phyloP scores from a whole-genome alignment of 2,329 filamentous ascomycete species.

The Fusarium metavorans region DNA sequence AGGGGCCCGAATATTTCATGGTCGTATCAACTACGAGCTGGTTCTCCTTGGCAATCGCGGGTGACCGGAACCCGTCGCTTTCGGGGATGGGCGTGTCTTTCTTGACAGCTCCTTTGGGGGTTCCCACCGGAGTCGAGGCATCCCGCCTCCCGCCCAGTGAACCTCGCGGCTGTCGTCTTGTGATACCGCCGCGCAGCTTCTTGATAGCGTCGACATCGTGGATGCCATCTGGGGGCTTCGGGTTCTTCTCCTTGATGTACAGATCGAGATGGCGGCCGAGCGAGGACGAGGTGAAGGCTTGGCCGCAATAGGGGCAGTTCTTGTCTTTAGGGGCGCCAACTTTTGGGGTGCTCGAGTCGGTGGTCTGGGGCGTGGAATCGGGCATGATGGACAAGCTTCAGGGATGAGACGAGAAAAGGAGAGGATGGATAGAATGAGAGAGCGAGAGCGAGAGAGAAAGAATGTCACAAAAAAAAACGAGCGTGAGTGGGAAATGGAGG shows the following conservation, averaged over 20 bases:
- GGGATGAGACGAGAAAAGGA: slow-evolving; percentile 2
- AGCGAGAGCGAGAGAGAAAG: slow-evolving; percentile 1
- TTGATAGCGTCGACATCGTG: slow-evolving; percentile 92
- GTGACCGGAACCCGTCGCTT: slow-evolving; percentile 51
- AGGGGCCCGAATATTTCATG: slow-evolving; percentile 64
- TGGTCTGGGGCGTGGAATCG: slow-evolving; percentile 48
- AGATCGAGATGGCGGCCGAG: slow-evolving; percentile 93
- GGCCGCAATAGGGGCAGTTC: slow-evolving; percentile 87
- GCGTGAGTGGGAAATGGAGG: slow-evolving; percentile 24
- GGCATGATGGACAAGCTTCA: slow-evolving; percentile 45
- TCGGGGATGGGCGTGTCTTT: slow-evolving; percentile 57
- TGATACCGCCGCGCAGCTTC: slow-evolving; percentile 86
- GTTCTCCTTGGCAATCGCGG: slow-evolving; percentile 56
- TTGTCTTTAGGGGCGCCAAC: slow-evolving; percentile 79
- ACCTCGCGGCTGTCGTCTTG: slow-evolving; percentile 82
- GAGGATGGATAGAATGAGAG: slow-evolving; percentile 13
- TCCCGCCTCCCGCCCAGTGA: slow-evolving; percentile 69
- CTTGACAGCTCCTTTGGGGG: slow-evolving; percentile 57
- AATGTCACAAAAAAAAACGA: slow-evolving; percentile 29
- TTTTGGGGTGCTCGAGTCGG: slow-evolving; percentile 56
- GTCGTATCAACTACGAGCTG: slow-evolving; percentile 59
- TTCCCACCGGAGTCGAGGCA: slow-evolving; percentile 69
- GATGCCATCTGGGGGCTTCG: slow-evolving; percentile 85
- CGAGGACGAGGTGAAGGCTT: slow-evolving; percentile 93
- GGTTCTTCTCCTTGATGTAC: slow-evolving; percentile 94